phyloP scores from a whole-genome alignment of 352 stramenopile genomes.

The Globisporangium ultimum region DNA sequence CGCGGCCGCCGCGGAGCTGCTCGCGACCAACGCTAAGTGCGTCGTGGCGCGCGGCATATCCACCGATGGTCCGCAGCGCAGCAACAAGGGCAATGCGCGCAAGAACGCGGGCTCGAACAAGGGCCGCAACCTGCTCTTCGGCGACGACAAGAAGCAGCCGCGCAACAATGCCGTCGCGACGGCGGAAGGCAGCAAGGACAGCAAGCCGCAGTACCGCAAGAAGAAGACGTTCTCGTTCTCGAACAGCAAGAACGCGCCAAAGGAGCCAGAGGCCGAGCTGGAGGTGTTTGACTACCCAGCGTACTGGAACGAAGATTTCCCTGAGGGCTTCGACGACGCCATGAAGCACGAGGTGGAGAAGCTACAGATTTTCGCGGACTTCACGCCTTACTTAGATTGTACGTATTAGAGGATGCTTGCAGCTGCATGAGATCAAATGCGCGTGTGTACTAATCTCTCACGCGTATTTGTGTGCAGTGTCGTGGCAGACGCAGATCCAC shows the following conservation, averaged over 20 bases:
- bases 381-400: slow-evolving; percentile 68
- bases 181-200: slow-evolving; percentile 12
- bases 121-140: slow-evolving; percentile 33
- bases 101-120: slow-evolving; percentile 19
- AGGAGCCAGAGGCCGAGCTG: slow-evolving; percentile 32
- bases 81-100: slow-evolving; percentile 22
- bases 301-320: slow-evolving; percentile 79
- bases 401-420: slow-evolving; percentile 7
- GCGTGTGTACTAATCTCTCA: background rate
- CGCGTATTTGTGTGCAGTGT: slow-evolving; percentile 24
- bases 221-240: slow-evolving; percentile 73
- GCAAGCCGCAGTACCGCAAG: slow-evolving; percentile 27
- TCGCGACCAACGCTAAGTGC: slow-evolving; percentile 18
- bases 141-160: slow-evolving; percentile 14
- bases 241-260: slow-evolving; percentile 28
- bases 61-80: slow-evolving; percentile 11
- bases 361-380: slow-evolving; percentile 78
- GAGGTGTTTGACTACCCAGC: slow-evolving; percentile 72
- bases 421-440: background rate
- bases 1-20: slow-evolving; percentile 12
- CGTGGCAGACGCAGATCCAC: slow-evolving; percentile 81
- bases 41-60: slow-evolving; percentile 12
- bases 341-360: slow-evolving; percentile 90
- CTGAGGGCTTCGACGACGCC: slow-evolving; percentile 56
- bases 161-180: slow-evolving; percentile 7